phyloP scores from a whole-genome alignment of 2,329 filamentous ascomycete genomes.

The Beauveria varroae region DNA sequence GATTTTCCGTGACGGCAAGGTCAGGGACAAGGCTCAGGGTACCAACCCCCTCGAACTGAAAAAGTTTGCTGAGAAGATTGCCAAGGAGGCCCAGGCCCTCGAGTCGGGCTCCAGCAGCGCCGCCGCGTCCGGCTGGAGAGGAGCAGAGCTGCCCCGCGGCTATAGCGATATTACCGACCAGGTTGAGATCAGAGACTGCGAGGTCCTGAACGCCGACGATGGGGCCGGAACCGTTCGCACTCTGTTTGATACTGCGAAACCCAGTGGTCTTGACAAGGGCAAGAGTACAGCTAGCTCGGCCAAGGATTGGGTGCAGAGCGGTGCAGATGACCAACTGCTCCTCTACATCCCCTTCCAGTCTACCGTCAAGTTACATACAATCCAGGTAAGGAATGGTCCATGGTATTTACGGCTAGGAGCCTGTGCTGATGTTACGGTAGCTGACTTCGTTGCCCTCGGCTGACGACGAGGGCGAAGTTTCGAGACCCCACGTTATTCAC shows the following conservation, averaged over 20 bases:
- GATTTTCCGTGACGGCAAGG: slow-evolving; percentile 66
- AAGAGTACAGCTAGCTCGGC: slow-evolving; percentile 37
- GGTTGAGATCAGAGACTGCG: slow-evolving; percentile 70
- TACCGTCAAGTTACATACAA: slow-evolving; percentile 80
- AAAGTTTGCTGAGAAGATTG: slow-evolving; percentile 63
- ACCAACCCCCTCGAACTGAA: slow-evolving; percentile 66
- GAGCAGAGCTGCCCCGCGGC: slow-evolving; percentile 66
- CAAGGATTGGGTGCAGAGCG: slow-evolving; percentile 89
- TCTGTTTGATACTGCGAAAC: slow-evolving; percentile 64
- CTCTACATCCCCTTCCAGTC: slow-evolving; percentile 86
- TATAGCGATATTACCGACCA: slow-evolving; percentile 79
- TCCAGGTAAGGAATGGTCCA: slow-evolving; percentile 42
- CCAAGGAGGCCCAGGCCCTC: slow-evolving; percentile 55
- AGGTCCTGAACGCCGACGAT: slow-evolving; percentile 80
- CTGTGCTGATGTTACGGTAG: slow-evolving; percentile 30
- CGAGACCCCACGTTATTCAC: slow-evolving; percentile 75
- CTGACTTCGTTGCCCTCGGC: slow-evolving; percentile 70
- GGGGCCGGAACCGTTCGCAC: slow-evolving; percentile 65
- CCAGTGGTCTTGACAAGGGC: slow-evolving; percentile 52
- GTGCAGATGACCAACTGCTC: slow-evolving; percentile 94
- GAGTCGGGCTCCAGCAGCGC: slow-evolving; percentile 32
- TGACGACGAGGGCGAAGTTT: slow-evolving; percentile 63
- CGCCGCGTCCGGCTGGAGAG: slow-evolving; percentile 52
- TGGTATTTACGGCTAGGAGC: not conserved
- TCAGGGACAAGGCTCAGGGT: slow-evolving; percentile 63